These are phyloP conservation scores for Cystobasidiaceae sp. DNA, from an alignment of 1,284 basidiomycete genomes.

Conservation along the genomic window DNA sequence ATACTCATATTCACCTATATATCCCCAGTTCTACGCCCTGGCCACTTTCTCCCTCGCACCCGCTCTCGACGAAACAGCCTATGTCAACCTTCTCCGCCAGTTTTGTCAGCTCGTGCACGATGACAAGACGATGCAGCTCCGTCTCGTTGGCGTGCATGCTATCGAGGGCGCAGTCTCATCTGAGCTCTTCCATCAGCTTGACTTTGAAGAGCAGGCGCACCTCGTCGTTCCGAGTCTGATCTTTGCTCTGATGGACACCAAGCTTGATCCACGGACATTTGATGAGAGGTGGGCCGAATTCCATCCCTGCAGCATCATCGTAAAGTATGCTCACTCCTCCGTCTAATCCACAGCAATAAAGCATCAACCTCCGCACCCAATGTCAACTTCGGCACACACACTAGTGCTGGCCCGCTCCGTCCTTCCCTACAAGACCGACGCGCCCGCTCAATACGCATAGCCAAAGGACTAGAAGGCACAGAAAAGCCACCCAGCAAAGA, in stretches of 20 bases:
- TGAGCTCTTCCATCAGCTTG: slow-evolving; percentile 71
- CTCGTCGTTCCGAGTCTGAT: slow-evolving; percentile 71
- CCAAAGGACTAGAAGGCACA: slow-evolving; percentile 21
- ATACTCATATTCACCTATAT: too few species aligned
- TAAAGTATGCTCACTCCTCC: too few species aligned
- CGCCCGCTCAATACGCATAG: slow-evolving; percentile 17
- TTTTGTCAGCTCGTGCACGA: slow-evolving; percentile 58
- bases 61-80: slow-evolving; percentile 68
- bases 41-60: slow-evolving; percentile 84
- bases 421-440: slow-evolving; percentile 7
- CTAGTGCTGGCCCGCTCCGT: not conserved
- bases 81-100: slow-evolving; percentile 62
- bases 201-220: slow-evolving; percentile 68
- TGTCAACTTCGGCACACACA: not conserved
- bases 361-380: not conserved
- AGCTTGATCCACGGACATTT: not conserved
- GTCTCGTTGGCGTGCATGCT: slow-evolving; percentile 69
- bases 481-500: slow-evolving; percentile 71
- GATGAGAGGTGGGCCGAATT: not conserved
- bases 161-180: slow-evolving; percentile 75
- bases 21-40: slow-evolving; percentile 70
- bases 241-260: slow-evolving; percentile 60
- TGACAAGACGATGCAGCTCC: slow-evolving; percentile 25
- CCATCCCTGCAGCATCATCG: too few species aligned
- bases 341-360: not conserved